Evolutionary conservation across 495 filamentous ascomycete species (phyloP).

Genomic region (Beverwykella pulmonaria): DNA sequence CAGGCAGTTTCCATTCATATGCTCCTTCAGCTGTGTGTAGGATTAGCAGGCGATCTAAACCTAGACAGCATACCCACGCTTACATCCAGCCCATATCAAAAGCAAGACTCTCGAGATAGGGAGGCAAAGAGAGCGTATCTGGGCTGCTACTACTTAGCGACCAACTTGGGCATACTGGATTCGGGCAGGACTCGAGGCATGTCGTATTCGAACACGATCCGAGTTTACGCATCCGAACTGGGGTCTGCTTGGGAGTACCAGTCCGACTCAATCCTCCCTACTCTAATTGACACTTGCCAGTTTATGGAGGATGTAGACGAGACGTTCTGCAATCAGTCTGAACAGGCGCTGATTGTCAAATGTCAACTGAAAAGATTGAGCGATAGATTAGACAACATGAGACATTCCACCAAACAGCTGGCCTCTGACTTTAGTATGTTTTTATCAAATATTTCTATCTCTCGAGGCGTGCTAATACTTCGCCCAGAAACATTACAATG

Average conservation of each 20-base stretch:
- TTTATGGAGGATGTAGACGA: slow-evolving; percentile 33
- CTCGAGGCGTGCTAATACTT: too few relatives aligned
- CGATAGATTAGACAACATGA: slow-evolving; percentile 24
- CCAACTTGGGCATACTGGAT: slow-evolving; percentile 14
- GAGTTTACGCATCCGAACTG: slow-evolving; percentile 21
- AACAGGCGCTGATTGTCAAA: slow-evolving; percentile 20
- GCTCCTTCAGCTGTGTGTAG: slow-evolving; percentile 33
- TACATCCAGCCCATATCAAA: background rate
- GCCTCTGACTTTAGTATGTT: slow-evolving; percentile 25
- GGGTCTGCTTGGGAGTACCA: slow-evolving; percentile 3
- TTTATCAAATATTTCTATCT: background rate
- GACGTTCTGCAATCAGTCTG: slow-evolving; percentile 16
- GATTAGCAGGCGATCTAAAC: slow-evolving; percentile 28
- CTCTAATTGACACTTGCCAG: slow-evolving; percentile 23
- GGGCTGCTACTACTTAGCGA: slow-evolving; percentile 32
- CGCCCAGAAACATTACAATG: slow-evolving; percentile 24
- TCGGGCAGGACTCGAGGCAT: slow-evolving; percentile 3
- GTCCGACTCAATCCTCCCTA: slow-evolving; percentile 16
- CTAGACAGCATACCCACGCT: slow-evolving; percentile 9
- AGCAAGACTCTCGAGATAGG: slow-evolving; percentile 10
- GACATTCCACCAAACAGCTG: slow-evolving; percentile 7
- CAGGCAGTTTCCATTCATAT: slow-evolving; percentile 29
- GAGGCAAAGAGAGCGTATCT: slow-evolving; percentile 32
- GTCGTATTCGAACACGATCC: slow-evolving; percentile 7
- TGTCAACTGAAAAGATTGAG: slow-evolving; percentile 25